Percentiles rank a stretch among this genome's conserved stretches.
These are phyloP conservation scores for Vickermania ingenoplastis DNA, from an alignment of 208 protist species.

Conservation along the genomic window DNA sequence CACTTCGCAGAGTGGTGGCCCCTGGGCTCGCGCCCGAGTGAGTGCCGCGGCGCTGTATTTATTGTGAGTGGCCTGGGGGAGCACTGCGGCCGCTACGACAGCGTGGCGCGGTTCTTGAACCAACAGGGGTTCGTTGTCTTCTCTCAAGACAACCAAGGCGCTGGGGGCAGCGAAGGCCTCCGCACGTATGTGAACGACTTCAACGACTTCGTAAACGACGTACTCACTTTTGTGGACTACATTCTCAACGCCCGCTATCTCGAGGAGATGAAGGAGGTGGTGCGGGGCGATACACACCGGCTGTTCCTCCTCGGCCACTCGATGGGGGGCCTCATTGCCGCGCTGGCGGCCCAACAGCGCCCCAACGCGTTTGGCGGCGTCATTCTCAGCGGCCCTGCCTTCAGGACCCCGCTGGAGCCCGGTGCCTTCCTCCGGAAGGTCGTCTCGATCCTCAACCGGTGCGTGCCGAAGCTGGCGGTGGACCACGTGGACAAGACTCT, in stretches of 20 bases:
- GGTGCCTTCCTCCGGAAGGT: conserved; percentile 12
- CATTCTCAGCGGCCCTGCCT: conserved; percentile 52
- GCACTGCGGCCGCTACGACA: conserved; percentile 65
- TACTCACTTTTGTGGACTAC: conserved; percentile 29
- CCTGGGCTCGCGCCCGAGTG: conserved; percentile 5
- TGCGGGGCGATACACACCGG: conserved; percentile 1
- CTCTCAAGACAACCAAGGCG: conserved; percentile 65
- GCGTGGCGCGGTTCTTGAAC: conserved; percentile 38
- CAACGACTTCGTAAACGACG: conserved; percentile 64
- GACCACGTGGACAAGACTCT: conserved; percentile 12
- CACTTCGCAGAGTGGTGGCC: conserved; percentile 66
- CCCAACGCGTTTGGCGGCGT: conserved; percentile 24
- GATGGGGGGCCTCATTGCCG: conserved; percentile 65
- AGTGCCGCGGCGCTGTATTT: conserved; percentile 39
- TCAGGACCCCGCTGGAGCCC: conserved; percentile 9
- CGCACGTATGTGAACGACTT: conserved; percentile 68
- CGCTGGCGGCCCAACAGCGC: conserved; percentile 34
- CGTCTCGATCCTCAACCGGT: conserved; percentile 15
- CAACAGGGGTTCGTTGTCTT: conserved; percentile 41
- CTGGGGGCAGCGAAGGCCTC: conserved; percentile 57
- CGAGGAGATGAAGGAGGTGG: conserved; percentile 19
- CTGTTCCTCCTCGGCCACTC: conserved; percentile 67
- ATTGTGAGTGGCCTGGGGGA: conserved; percentile 65
- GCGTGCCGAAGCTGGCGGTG: conserved; percentile 37
- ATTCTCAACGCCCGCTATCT: conserved; percentile 18